Evolutionary conservation across 108 stramenopile species (phyloP).

Genomic region (Pseudonitzschia delicatissima): DNA sequence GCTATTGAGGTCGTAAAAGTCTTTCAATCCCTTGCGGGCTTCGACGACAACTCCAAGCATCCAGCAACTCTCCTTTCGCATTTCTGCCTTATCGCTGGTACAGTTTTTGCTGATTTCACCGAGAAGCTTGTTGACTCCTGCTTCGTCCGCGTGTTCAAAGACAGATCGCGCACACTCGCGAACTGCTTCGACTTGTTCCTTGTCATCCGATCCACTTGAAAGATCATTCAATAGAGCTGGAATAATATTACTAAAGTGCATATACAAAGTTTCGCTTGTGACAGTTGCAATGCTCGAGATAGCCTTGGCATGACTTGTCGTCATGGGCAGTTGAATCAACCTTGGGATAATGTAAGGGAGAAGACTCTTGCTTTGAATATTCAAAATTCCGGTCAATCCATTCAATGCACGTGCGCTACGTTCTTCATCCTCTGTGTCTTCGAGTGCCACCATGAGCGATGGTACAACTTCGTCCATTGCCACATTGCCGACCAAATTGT

Average conservation of each 20-base stretch:
- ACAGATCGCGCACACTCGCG: conserved; percentile 64
- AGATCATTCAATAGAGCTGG: conserved; percentile 72
- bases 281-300: conserved; percentile 86
- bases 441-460: conserved; percentile 81
- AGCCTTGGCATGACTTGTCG: conserved; percentile 81
- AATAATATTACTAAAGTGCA: conserved; percentile 79
- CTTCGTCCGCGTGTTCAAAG: conserved; percentile 59
- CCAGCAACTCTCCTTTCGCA: conserved; percentile 77
- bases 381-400: conserved; percentile 91
- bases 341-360: conserved; percentile 93
- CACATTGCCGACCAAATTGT: conserved; percentile 78
- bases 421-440: conserved; percentile 55
- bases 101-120: conserved; percentile 75
- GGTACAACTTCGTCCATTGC: conserved; percentile 95
- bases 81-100: conserved; percentile 64
- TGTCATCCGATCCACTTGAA: conserved; percentile 57
- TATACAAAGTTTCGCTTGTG: conserved; percentile 80
- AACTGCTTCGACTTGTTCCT: conserved; percentile 49
- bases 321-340: conserved; percentile 80
- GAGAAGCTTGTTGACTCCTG: conserved; percentile 80
- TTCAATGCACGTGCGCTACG: conserved; percentile 78
- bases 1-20: conserved; percentile 86
- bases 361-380: conserved; percentile 88
- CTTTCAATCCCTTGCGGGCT: conserved; percentile 80
- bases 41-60: conserved; percentile 64